Evolutionary conservation across 2,329 filamentous ascomycete genomes (phyloP).

Genomic region (Fusarium avenaceum): DNA sequence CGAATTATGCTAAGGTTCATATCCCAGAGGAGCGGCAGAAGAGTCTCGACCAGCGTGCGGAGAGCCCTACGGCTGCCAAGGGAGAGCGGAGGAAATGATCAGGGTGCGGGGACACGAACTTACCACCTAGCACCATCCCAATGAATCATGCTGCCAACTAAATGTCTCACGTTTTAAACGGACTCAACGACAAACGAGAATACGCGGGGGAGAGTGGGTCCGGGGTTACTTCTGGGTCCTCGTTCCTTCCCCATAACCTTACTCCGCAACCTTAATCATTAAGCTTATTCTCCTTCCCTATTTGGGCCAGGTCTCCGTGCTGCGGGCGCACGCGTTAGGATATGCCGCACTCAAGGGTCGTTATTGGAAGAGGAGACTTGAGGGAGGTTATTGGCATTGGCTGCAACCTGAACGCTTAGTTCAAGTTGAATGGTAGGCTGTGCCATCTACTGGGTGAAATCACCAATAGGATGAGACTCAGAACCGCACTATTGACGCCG

Average conservation of each 20-base stretch:
- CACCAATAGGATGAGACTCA: background rate
- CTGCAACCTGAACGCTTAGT: background rate
- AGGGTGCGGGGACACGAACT: slow-evolving; percentile 7
- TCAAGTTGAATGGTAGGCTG: background rate
- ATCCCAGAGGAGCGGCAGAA: background rate
- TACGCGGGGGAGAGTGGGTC: slow-evolving; percentile 11
- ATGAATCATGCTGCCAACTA: slow-evolving; percentile 10
- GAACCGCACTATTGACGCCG: background rate
- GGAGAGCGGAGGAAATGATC: background rate
- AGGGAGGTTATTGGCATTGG: background rate
- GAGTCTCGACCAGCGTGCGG: slow-evolving; percentile 5
- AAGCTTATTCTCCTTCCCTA: slow-evolving; percentile 37
- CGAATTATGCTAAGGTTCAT: no score
- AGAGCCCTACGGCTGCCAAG: background rate
- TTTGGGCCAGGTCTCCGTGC: slow-evolving; percentile 2
- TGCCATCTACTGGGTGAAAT: background rate
- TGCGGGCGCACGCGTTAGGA: slow-evolving; percentile 26
- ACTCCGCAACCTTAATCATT: slow-evolving; percentile 34
- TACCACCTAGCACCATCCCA: no score
- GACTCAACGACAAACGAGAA: background rate
- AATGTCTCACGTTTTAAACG: slow-evolving; percentile 10
- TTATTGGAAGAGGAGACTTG: background rate
- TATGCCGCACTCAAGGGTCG: slow-evolving; percentile 27
- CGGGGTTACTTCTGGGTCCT: background rate
- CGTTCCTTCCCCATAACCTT: slow-evolving; percentile 9